phyloP scores from a whole-genome alignment of 306 rosid species.

The Acacia crassicarpa region DNA sequence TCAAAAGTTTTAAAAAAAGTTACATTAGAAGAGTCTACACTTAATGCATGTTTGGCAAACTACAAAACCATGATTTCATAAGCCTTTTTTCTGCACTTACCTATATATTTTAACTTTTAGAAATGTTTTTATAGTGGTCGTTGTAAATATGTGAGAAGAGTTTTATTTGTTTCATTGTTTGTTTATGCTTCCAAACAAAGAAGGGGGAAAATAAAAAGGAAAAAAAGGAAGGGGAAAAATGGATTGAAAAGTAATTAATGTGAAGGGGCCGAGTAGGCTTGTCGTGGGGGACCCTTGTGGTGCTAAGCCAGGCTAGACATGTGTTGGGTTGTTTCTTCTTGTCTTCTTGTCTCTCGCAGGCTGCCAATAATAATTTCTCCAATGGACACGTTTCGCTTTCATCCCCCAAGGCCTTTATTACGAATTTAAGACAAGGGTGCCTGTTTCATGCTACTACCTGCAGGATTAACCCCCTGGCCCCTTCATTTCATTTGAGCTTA shows the following conservation, averaged over 20 bases:
- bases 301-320: constrained; percentile 18
- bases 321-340: constrained; percentile 46
- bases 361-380: constrained; percentile 23
- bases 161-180: no score
- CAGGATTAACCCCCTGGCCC: not conserved
- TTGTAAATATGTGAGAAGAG: no score
- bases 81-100: no score
- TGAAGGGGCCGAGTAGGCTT: constrained; percentile 21
- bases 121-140: no score
- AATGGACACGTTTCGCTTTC: constrained; percentile 39
- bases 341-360: constrained; percentile 32
- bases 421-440: constrained; percentile 8
- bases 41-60: no score
- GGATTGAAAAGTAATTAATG: not conserved
- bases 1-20: not conserved
- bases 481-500: constrained; percentile 31
- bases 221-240: not conserved
- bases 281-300: constrained; percentile 34
- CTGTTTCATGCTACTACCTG: constrained; percentile 25
- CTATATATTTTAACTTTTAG: no score
- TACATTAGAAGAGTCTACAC: not conserved
- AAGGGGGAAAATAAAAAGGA: no score
- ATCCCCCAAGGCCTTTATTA: constrained; percentile 29
- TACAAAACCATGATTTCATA: no score
- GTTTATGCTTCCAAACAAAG: no score